Percentiles rank a stretch among this genome's conserved stretches.
Evolutionary conservation across 345 rosid species (phyloP).

Genomic region (Chamaenerion angustifolium): DNA sequence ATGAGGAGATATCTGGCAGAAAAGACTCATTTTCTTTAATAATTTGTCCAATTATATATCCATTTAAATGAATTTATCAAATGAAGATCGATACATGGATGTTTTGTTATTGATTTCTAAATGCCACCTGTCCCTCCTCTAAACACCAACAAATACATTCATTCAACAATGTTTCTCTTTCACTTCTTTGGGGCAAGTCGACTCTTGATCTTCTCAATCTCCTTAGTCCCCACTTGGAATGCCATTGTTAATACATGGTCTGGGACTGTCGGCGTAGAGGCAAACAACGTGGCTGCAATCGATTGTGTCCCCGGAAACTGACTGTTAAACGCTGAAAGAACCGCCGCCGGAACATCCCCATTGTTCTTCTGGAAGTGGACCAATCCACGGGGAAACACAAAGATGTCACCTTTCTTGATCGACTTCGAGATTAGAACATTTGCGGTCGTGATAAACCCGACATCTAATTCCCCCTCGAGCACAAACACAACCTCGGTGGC

Average conservation of each 20-base stretch:
- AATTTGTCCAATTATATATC: no score
- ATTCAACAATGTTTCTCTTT: no score
- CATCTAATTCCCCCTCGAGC: slow-evolving; percentile 6
- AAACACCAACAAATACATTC: no score
- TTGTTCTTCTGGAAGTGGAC: slow-evolving; percentile 11
- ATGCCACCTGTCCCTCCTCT: no score
- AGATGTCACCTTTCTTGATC: slow-evolving; percentile 10
- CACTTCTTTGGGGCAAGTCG: no score
- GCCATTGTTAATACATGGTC: slow-evolving; percentile 10
- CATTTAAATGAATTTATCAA: no score
- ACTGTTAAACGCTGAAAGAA: slow-evolving; percentile 9
- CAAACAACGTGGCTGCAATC: slow-evolving; percentile 12
- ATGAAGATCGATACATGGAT: no score
- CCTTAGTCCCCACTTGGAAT: slow-evolving; percentile 6
- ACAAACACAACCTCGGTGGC: slow-evolving; percentile 12
- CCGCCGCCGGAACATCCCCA: slow-evolving; percentile 3
- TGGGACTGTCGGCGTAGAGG: slow-evolving; percentile 6
- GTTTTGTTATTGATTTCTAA: no score
- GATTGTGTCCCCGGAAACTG: slow-evolving; percentile 8
- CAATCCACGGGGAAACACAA: slow-evolving; percentile 10
- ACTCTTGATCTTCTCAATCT: background rate
- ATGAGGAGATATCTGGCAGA: no score
- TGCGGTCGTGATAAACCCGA: slow-evolving; percentile 13
- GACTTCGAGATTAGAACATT: slow-evolving; percentile 9
- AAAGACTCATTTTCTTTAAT: no score